These are phyloP conservation scores for Stephania yunnanensis DNA, from an alignment of 164 flowering plant species.

Conservation along the genomic window DNA sequence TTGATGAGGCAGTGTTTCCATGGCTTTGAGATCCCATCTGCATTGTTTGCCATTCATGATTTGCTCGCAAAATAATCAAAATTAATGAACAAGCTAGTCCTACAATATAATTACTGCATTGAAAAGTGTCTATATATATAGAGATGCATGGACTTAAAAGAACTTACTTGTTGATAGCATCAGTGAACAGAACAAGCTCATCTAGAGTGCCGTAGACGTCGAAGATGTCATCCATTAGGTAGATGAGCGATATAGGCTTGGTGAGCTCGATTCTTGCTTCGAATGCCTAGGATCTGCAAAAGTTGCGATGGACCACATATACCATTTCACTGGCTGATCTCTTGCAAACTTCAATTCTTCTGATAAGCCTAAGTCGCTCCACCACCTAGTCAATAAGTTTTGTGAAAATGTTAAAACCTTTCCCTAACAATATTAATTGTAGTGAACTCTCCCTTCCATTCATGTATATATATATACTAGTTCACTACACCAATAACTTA, in stretches of 20 bases:
- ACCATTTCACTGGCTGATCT: slow-evolving; percentile 36
- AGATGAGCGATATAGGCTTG: slow-evolving; percentile 43
- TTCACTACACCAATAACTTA: too few species aligned
- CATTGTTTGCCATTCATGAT: background rate
- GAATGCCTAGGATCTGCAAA: slow-evolving; percentile 35
- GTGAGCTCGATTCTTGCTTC: slow-evolving; percentile 38
- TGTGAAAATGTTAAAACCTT: too few species aligned
- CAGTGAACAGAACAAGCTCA: slow-evolving; percentile 46
- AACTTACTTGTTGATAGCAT: slow-evolving; percentile 41
- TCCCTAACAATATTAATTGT: too few species aligned
- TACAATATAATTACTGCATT: too few species aligned
- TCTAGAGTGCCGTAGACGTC: slow-evolving; percentile 51
- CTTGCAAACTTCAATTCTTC: slow-evolving; percentile 37
- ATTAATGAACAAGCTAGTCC: too few species aligned
- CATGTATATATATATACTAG: too few species aligned
- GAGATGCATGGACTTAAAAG: background rate
- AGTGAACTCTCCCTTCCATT: too few species aligned
- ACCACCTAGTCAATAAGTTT: slow-evolving; percentile 38
- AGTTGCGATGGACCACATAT: slow-evolving; percentile 33
- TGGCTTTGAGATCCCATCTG: slow-evolving; percentile 35
- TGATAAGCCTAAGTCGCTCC: slow-evolving; percentile 41
- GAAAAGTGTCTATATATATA: background rate
- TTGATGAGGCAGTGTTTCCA: slow-evolving; percentile 26
- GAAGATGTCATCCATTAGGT: slow-evolving; percentile 57
- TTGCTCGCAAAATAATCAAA: too few species aligned